Evolutionary conservation across 495 filamentous ascomycete species (phyloP), one percentile per base, ranked within the genome.

Genomic region (Lasiosphaeria ovina): DNA sequence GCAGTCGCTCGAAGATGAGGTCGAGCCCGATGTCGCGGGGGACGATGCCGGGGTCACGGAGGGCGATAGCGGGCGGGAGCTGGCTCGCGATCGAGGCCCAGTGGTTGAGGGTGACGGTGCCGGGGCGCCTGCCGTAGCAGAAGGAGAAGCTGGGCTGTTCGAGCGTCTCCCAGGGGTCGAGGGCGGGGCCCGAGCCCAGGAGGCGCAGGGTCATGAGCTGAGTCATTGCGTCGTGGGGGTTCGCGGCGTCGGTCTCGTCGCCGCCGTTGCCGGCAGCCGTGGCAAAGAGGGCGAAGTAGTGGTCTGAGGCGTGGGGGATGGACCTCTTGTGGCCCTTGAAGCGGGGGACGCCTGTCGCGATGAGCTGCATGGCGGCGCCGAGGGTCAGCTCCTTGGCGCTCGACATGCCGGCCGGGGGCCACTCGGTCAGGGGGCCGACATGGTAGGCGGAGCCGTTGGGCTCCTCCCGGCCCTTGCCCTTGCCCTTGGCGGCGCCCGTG

Each of bases 91-190:
- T 69, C 35, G 77, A 72, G 6, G 78, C 79, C 77, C 81, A 86
- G 57, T 81, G 76, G 63, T 83, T 87, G 47, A 88, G 69, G 6
- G 85, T 88, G 42, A 84, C 76, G 10, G 85, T 87, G 17, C 85
- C 86, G 3, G 85, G 79, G 17, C 77, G 76, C 32, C 66, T 68
- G 32, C 86, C 86, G 69, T 79, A 83, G 70, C 78, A 84, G 61
- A 83, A 85, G 4, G 82, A 74, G 66, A 83, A 80, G 63, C 84
- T 87, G 6, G 85, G 85, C 62, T 89, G 85, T 68, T 89, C 86
- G 12, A 89, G 69, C 4, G 85, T 82, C 57, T 86, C 81, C 86
- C 85, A 88, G 3, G 85, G 83, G 61, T 81, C 73, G 1, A 60
- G 74, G 9, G 74, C 70, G 2, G 67, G 66, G 12, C 66, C 71